phyloP scores from a whole-genome alignment of 257 asterid genomes.

The Eustoma russellianum region DNA sequence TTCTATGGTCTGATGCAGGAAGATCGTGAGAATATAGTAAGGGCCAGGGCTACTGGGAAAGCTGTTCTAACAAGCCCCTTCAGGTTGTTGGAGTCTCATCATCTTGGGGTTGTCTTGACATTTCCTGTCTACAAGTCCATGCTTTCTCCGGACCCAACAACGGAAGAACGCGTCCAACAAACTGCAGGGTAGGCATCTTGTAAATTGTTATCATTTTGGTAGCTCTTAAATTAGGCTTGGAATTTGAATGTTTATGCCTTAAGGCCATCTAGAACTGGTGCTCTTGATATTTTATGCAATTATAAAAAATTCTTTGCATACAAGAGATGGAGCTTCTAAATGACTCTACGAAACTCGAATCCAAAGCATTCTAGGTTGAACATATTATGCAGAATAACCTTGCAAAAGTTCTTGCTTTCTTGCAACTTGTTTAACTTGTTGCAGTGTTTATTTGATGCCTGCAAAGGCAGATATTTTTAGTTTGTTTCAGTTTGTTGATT shows the following conservation, averaged over 20 bases:
- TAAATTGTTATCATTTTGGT: background rate
- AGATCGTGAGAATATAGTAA: conserved; percentile 84
- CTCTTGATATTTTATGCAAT: too few species aligned
- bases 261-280: background rate
- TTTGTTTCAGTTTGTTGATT: background rate
- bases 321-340: background rate
- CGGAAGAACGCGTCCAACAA: conserved; percentile 55
- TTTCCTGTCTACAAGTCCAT: conserved; percentile 73
- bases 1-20: conserved; percentile 38
- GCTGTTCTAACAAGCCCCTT: conserved; percentile 94
- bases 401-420: too few species aligned
- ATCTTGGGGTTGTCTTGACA: conserved; percentile 91
- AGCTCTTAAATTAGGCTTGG: conserved; percentile 2
- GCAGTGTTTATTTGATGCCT: too few species aligned
- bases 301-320: background rate
- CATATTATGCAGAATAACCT: too few species aligned
- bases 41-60: conserved; percentile 87
- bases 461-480: too few species aligned
- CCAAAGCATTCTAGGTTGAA: too few species aligned
- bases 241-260: background rate
- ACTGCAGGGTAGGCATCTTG: conserved; percentile 74
- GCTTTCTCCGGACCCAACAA: conserved; percentile 59
- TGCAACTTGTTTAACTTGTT: too few species aligned
- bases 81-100: conserved; percentile 63
- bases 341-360: too few species aligned